Evolutionary conservation across 371 early-diverging fungal species (phyloP), one percentile per base, ranked within the genome.

Genomic region (Rhizopus arrhizus): DNA sequence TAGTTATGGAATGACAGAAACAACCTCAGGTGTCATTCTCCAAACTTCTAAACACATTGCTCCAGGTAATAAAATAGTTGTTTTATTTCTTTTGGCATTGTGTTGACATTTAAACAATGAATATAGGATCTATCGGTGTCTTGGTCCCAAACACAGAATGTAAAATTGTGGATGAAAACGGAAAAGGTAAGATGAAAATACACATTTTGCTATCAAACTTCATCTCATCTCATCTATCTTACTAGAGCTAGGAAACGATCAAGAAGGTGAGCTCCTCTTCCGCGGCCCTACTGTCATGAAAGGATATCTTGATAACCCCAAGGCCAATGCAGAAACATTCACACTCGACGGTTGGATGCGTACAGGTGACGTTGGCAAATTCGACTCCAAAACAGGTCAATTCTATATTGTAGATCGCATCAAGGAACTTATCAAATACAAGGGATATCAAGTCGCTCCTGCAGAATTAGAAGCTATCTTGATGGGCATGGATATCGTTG

Each of bases 211-310:
- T 43, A 13, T 43, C 5, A 5, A 10, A 40, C 8, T 43, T n/a
- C 43, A 43, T 11, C 8, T 5, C 2, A 6, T 43, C 5, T n/a
- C 5, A 5, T n/a, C 5, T 43, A 11, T 43, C 22, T n/a, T 48
- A 15, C 0, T 71, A 82, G 87, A 85, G 49, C 52, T 89, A 7
- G 84, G 83, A 3, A 65, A 65, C 11, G 82, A 80, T 47, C 65
- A 85, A 60, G 59, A 62, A 0, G 94, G 93, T 10, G 94, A 93
- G 69, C 73, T 94, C 53, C 85, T 91, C 77, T 59, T 94, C 38
- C 84, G 87, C 31, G 93, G 95, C 0, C 91, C 94, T 6, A 92
- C 91, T 65, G 73, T 92, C 22, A 92, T 92, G 92, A 78, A 79
- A 61, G 90, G 89, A 0, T 89, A 91, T 49, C 71, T 85, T 33